A percentile compares a stretch with the other conserved stretches of the same genome.
Conservation (phyloP, 2,329 filamentous ascomycete genomes). For the Fusarium piperis region DNA sequence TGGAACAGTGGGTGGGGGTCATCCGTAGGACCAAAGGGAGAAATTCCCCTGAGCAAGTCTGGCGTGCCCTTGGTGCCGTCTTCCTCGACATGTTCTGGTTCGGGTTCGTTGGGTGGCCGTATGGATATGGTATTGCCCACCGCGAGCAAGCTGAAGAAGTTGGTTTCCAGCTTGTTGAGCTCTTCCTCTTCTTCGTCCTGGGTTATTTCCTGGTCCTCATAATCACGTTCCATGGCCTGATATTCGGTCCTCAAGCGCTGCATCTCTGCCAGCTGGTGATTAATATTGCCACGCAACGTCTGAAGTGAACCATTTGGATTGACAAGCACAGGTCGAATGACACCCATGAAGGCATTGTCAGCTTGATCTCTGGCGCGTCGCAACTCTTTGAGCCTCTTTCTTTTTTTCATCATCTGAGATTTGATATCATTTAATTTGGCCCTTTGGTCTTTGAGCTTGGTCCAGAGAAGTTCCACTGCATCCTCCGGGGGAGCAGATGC, state of each 20-base stretch:
- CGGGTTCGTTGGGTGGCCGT: conserved; percentile 4
- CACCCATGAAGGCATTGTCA: conserved; percentile 54
- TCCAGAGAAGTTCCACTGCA: conserved; percentile 49
- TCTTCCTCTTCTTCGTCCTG: conserved; percentile 51
- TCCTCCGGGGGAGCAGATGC: conserved; percentile 41
- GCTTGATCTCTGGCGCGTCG: conserved; percentile 48
- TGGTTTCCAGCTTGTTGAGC: conserved; percentile 49
- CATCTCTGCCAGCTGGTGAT: conserved; percentile 47
- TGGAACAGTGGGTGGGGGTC: conserved; percentile 60
- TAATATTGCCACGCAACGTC: conserved; percentile 38
- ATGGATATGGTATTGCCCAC: conserved; percentile 38
- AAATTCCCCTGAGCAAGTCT: conserved; percentile 49
- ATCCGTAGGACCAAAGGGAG: conserved; percentile 46
- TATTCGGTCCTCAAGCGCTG: conserved; percentile 52
- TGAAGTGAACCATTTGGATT: conserved; percentile 34
- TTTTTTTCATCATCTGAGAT: conserved; percentile 45
- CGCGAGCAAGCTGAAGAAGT: conserved; percentile 51
- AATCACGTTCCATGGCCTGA: conserved; percentile 48
- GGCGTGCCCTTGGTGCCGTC: conserved; percentile 40
- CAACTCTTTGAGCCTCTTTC: conserved; percentile 45
- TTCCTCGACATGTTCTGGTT: conserved; percentile 10
- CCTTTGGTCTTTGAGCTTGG: conserved; percentile 48
- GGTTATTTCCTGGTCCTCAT: conserved; percentile 49
- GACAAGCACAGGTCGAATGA: conserved; percentile 50
- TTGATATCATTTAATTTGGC: conserved; percentile 43